Evolutionary conservation across 441 rosid genomes (phyloP).

Genomic region (Hura crepitans): DNA sequence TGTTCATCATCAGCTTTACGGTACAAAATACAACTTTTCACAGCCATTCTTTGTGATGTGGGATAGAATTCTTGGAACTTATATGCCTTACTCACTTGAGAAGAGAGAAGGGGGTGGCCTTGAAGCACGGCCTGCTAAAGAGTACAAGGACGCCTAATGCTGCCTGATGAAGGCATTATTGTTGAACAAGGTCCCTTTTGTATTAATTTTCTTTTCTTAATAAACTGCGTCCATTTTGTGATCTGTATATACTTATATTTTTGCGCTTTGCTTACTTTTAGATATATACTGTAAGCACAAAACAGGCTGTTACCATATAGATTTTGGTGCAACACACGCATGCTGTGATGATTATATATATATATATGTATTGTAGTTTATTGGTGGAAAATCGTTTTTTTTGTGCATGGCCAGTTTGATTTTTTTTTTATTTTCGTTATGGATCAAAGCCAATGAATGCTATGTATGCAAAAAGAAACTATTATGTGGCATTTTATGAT

Average conservation of each 20-base stretch:
- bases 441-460: no score
- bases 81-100: conserved; percentile 85
- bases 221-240: conserved; percentile 18
- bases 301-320: no score
- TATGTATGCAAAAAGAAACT: no score
- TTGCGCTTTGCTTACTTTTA: conserved; percentile 29
- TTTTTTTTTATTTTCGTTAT: no score
- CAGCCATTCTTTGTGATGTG: conserved; percentile 92
- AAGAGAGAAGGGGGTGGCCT: conserved; percentile 72
- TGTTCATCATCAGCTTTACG: conserved; percentile 88
- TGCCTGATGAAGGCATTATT: conserved; percentile 7
- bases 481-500: no score
- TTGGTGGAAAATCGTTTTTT: no score
- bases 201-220: conserved; percentile 6
- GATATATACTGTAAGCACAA: not conserved
- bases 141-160: conserved; percentile 46
- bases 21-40: conserved; percentile 84
- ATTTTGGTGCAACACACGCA: no score
- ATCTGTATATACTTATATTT: conserved; percentile 31
- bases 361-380: not conserved
- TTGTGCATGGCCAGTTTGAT: no score
- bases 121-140: conserved; percentile 54
- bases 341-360: not conserved
- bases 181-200: conserved; percentile 23
- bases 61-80: conserved; percentile 88